Base-by-base conservation (phyloP, 148 eudicot genomes). In the Persicaria tinctoria region DNA sequence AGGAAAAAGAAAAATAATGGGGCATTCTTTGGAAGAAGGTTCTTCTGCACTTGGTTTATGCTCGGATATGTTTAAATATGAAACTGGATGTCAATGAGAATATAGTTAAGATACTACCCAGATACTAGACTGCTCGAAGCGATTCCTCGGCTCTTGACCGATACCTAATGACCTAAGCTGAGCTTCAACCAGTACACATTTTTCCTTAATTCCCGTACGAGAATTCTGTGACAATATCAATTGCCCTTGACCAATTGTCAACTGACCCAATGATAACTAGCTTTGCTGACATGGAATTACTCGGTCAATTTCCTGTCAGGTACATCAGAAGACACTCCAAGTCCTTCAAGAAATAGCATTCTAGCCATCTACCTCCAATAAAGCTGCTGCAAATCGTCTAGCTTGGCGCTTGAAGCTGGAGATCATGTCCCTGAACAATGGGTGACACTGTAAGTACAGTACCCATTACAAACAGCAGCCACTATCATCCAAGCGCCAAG, bases 271-370 rank as follows among this genome's bases (percentile, higher is more conserved):
- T 32, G 41, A 32, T 32, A 32, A 32, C 3, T 32, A 32, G 41
- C 41, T 32, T 66, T 45, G 45, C 18, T 68, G 72, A 68, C 72
- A 16, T 16, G 6, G 4, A 45, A 8, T 3, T 16, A 17, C 20
- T 47, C 6, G 12, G 23, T 76, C 68, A 70, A 62, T 78, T 57
- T 77, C 75, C 57, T 41, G 60, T 73, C 95, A 93, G 97, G 97
- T 91, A 73, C 98, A 93, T 79, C 87, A 84, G 75, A 91, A 89
- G 82, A 91, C 95, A 50, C 91, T 91, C 66, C 81, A 86, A 83
- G 77, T 93, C 78, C 97, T 93, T 81, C 83, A 93, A 84, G 98
- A 93, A 78, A 93, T 89, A 56, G 98, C 97, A 62, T 93, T 90
- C 85, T 92, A 83, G 82, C 49, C 41, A 32, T 32, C 38, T 32